Percentiles rank a stretch among this genome's conserved stretches.
phyloP scores from a whole-genome alignment of 768 basidiomycete genomes.

The Tubosaeta sp. region DNA sequence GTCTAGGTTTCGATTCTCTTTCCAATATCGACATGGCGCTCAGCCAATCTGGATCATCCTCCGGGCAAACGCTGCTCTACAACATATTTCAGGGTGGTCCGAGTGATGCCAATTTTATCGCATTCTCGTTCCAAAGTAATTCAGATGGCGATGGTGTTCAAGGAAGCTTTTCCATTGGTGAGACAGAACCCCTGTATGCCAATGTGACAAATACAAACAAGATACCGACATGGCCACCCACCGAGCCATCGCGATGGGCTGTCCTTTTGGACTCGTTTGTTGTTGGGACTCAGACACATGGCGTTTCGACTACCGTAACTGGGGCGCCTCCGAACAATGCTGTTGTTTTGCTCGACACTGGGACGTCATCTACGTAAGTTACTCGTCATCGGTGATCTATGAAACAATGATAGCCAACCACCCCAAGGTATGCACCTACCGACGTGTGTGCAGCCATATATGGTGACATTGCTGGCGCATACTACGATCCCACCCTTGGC shows the following conservation, averaged over 20 bases:
- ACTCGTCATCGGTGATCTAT: background rate
- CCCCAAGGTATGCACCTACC: slow-evolving; percentile 61
- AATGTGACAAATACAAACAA: slow-evolving; percentile 51
- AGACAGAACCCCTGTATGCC: slow-evolving; percentile 60
- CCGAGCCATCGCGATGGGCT: slow-evolving; percentile 66
- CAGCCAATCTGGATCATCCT: slow-evolving; percentile 51
- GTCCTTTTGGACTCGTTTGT: slow-evolving; percentile 72
- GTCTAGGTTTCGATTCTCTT: slow-evolving; percentile 74
- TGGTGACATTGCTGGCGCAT: slow-evolving; percentile 57
- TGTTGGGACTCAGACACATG: slow-evolving; percentile 46
- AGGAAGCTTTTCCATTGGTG: slow-evolving; percentile 74
- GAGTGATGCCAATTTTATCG: slow-evolving; percentile 72
- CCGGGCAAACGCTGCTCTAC: slow-evolving; percentile 68
- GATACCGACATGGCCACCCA: slow-evolving; percentile 72
- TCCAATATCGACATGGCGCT: slow-evolving; percentile 65
- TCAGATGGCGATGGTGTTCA: slow-evolving; percentile 51
- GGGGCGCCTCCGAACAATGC: slow-evolving; percentile 66
- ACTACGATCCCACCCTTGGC: slow-evolving; percentile 45
- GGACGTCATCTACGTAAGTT: slow-evolving; percentile 74
- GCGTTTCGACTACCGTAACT: slow-evolving; percentile 51
- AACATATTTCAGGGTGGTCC: slow-evolving; percentile 72
- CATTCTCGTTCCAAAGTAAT: slow-evolving; percentile 66
- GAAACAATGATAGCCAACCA: slow-evolving; percentile 4
- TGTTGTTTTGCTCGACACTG: slow-evolving; percentile 74
- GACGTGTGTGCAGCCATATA: slow-evolving; percentile 70